These are phyloP conservation scores for Diaporthe capsici DNA, from an alignment of 2,329 filamentous ascomycete species.

Conservation along the genomic window DNA sequence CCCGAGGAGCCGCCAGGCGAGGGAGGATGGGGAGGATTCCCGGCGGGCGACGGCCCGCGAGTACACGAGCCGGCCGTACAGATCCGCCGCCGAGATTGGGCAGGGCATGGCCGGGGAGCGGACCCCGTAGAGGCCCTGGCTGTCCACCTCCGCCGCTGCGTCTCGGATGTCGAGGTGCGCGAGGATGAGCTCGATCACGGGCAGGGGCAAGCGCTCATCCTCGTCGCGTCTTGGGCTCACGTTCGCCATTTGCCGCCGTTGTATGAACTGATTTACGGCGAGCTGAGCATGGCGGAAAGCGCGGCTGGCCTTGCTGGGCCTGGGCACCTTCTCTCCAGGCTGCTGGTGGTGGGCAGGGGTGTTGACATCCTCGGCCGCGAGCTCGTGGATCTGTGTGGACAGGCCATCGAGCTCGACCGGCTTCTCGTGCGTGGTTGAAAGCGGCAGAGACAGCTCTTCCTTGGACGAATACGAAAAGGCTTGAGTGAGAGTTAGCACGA, in stretches of 20 bases:
- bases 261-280: not conserved
- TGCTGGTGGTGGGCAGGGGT: not conserved
- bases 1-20: not conserved
- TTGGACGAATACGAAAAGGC: not conserved
- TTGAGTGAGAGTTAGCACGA: not conserved
- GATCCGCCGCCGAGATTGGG: not conserved
- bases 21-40: not conserved
- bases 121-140: not conserved
- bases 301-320: conserved; percentile 12
- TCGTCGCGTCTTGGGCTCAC: not conserved
- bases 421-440: not conserved
- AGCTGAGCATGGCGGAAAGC: conserved; percentile 8
- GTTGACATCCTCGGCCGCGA: not conserved
- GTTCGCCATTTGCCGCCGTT: not conserved
- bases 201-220: not conserved
- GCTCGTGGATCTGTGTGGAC: not conserved
- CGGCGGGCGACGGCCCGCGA: not conserved
- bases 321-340: not conserved
- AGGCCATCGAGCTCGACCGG: not conserved
- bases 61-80: conserved; percentile 5
- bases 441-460: not conserved
- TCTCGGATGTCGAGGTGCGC: not conserved
- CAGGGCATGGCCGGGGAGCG: not conserved
- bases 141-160: not conserved
- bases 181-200: not conserved